A percentile compares a stretch with the other conserved stretches of the same genome.
Conservation (phyloP, 1,139 yeast species). For the Meyerozyma elateridarum region DNA sequence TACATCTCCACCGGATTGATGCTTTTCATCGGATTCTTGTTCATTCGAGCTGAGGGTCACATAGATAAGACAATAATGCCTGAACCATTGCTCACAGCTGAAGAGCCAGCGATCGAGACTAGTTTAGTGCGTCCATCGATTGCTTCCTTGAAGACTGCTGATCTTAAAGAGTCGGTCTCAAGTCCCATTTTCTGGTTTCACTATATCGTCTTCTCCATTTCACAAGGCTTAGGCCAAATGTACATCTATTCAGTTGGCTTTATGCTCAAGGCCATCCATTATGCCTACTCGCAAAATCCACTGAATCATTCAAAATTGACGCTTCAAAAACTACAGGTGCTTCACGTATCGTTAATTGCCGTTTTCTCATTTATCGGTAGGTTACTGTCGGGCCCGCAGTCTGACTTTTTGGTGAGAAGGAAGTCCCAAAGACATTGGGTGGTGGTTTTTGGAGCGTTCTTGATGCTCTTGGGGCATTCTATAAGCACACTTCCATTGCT, state of each 20-base stretch:
- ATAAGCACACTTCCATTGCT: constrained; percentile 30
- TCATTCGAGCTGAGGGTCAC: constrained; percentile 28
- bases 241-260: constrained; percentile 74
- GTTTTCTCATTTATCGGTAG: constrained; percentile 65
- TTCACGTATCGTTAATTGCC: constrained; percentile 71
- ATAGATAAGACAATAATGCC: constrained; percentile 12
- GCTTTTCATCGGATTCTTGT: constrained; percentile 26
- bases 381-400: constrained; percentile 60
- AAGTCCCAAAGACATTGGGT: constrained; percentile 68
- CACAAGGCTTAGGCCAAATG: constrained; percentile 75
- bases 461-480: constrained; percentile 39
- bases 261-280: constrained; percentile 50
- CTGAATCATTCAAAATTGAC: no score
- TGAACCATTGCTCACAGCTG: background rate
- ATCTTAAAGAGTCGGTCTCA: background rate
- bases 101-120: background rate
- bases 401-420: constrained; percentile 53
- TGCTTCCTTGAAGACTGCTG: background rate
- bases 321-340: constrained; percentile 51
- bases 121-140: background rate
- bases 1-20: constrained; percentile 21
- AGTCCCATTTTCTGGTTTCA: constrained; percentile 40
- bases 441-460: constrained; percentile 44
- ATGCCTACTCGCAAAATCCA: constrained; percentile 22
- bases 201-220: constrained; percentile 51